Evolutionary conservation across 1,139 yeast species (phyloP).

Genomic region (Debaryomycetaceae sp.): DNA sequence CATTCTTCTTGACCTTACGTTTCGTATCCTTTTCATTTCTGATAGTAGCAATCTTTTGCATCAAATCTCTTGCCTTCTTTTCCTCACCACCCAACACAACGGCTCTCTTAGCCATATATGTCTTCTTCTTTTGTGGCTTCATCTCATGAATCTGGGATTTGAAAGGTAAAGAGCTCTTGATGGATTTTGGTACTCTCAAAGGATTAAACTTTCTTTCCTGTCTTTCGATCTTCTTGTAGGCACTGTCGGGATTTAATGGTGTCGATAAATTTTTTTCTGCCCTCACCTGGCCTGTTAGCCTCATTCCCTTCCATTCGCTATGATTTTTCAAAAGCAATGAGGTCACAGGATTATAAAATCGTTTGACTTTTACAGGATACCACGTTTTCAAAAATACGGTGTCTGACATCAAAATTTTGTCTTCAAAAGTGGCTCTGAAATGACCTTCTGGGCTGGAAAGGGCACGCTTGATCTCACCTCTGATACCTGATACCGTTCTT

Average conservation of each 20-base stretch:
- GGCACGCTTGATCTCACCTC: constrained; percentile 97
- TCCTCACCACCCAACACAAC: constrained; percentile 91
- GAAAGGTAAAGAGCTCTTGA: constrained; percentile 80
- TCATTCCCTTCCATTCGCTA: constrained; percentile 93
- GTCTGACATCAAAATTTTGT: constrained; percentile 86
- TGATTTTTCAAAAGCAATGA: constrained; percentile 75
- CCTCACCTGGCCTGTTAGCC: constrained; percentile 89
- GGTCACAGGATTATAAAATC: constrained; percentile 94
- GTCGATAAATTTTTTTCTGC: constrained; percentile 68
- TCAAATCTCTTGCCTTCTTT: constrained; percentile 85
- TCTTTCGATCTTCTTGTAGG: constrained; percentile 79
- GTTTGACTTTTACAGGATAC: constrained; percentile 91
- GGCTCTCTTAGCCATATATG: constrained; percentile 89
- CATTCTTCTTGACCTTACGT: constrained; percentile 70
- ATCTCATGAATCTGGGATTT: constrained; percentile 83
- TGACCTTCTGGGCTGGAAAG: constrained; percentile 94
- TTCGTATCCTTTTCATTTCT: constrained; percentile 83
- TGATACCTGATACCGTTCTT: constrained; percentile 92
- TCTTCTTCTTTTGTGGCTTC: constrained; percentile 82
- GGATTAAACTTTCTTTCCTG: constrained; percentile 84
- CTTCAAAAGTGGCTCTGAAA: constrained; percentile 97
- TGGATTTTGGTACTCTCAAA: constrained; percentile 74
- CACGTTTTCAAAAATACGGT: constrained; percentile 89
- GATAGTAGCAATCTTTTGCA: constrained; percentile 82
- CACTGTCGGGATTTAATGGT: constrained; percentile 65